Percentiles rank a stretch among this genome's conserved stretches.
These are phyloP conservation scores for Melampsora americana DNA, from an alignment of 1,284 basidiomycete species.

Conservation along the genomic window DNA sequence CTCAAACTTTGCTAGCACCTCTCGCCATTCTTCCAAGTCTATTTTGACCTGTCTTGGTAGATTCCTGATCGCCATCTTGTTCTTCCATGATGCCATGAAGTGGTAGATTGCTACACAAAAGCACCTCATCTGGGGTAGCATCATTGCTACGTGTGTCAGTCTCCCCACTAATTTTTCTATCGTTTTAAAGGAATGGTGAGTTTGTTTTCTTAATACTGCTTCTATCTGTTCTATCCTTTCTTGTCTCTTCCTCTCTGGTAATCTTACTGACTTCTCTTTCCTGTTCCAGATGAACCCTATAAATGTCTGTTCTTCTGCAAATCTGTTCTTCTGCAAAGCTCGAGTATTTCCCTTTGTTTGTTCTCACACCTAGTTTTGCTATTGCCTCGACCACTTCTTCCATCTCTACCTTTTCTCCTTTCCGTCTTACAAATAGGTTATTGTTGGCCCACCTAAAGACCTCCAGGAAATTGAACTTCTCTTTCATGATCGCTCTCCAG, in stretches of 20 bases:
- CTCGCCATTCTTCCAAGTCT: too few relatives aligned
- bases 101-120: too few relatives aligned
- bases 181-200: too few relatives aligned
- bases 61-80: too few relatives aligned
- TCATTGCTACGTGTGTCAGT: too few relatives aligned
- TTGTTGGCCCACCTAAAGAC: conserved; percentile 14
- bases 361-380: conserved; percentile 6
- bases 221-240: too few relatives aligned
- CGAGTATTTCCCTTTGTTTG: conserved; percentile 6
- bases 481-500: conserved; percentile 3
- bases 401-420: not conserved
- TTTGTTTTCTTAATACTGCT: too few relatives aligned
- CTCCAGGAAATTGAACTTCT: not conserved
- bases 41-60: too few relatives aligned
- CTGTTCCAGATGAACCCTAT: conserved; percentile 17
- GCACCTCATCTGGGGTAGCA: too few relatives aligned
- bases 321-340: not conserved
- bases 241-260: not conserved
- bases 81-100: too few relatives aligned
- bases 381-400: not conserved
- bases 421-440: not conserved
- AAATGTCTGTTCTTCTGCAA: conserved; percentile 1
- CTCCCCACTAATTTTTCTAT: too few relatives aligned
- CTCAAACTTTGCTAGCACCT: too few relatives aligned
- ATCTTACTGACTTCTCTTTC: not conserved